phyloP scores from a whole-genome alignment of 805 yeast genomes.

The Candida rishiriensis region DNA sequence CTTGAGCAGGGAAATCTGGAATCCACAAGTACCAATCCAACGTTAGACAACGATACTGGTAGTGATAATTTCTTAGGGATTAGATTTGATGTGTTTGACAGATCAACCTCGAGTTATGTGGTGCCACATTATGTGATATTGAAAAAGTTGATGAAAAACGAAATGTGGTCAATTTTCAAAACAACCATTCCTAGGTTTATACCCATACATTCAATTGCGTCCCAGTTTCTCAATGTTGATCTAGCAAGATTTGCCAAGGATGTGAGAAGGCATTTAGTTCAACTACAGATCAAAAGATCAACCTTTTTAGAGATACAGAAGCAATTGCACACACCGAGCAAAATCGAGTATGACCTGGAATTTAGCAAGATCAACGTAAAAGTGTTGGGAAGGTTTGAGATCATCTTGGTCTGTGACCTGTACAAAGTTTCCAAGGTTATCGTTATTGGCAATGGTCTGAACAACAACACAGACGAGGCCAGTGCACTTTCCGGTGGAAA shows the following conservation, averaged over 20 bases:
- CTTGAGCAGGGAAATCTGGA: not conserved
- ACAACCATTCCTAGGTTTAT: conserved; percentile 32
- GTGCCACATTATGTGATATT: conserved; percentile 48
- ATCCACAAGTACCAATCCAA: not conserved
- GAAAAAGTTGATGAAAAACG: conserved; percentile 19
- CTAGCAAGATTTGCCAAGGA: conserved; percentile 21
- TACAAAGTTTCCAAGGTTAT: conserved; percentile 13
- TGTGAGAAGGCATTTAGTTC: conserved; percentile 23
- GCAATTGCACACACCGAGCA: conserved; percentile 9
- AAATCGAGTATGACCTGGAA: conserved; percentile 24
- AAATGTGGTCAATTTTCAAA: conserved; percentile 30
- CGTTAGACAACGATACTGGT: conserved; percentile 17
- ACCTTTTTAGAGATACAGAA: conserved; percentile 12
- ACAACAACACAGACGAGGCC: not conserved
- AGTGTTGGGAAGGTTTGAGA: conserved; percentile 13
- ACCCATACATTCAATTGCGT: conserved; percentile 21
- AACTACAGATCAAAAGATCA: conserved; percentile 18
- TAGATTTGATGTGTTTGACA: conserved; percentile 43
- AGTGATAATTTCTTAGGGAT: conserved; percentile 39
- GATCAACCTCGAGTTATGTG: conserved; percentile 25
- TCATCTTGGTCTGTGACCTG: conserved; percentile 21
- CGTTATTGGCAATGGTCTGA: conserved; percentile 3
- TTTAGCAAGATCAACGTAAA: conserved; percentile 24
- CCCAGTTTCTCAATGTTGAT: conserved; percentile 22
- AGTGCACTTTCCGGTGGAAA: not conserved